A percentile compares a stretch with the other conserved stretches of the same genome.
Evolutionary conservation across 306 rosid species (phyloP).

Genomic region (Comarum palustre): DNA sequence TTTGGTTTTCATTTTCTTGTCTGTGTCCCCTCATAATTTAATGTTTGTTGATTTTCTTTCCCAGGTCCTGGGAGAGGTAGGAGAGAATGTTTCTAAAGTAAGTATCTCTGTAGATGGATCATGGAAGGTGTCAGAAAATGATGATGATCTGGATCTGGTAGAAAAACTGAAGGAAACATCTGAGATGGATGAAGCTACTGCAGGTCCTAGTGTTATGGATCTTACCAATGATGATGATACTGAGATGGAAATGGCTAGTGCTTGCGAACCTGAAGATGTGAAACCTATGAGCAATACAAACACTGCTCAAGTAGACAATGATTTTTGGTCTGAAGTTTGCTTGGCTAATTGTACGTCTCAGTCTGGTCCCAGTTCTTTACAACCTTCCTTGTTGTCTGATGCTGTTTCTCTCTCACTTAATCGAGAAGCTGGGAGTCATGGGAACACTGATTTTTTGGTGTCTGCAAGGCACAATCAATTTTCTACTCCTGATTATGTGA

Average conservation of each 20-base stretch:
- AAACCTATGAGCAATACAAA: constrained; percentile 43
- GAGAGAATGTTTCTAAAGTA: constrained; percentile 60
- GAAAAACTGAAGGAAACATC: constrained; percentile 38
- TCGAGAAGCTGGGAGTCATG: constrained; percentile 46
- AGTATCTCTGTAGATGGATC: constrained; percentile 76
- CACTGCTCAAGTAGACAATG: constrained; percentile 43
- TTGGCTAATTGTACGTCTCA: constrained; percentile 27
- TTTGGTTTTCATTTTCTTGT: constrained; percentile 27
- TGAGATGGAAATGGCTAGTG: constrained; percentile 41
- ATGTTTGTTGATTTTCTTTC: constrained; percentile 12
- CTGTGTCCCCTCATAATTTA: constrained; percentile 7
- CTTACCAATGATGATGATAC: constrained; percentile 56
- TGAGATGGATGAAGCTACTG: constrained; percentile 41
- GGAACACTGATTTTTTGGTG: constrained; percentile 27
- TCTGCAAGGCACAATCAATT: constrained; percentile 43
- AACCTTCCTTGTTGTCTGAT: constrained; percentile 34
- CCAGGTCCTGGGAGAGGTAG: constrained; percentile 77
- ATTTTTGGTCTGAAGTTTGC: constrained; percentile 45
- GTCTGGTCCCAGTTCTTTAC: constrained; percentile 22
- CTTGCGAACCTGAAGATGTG: constrained; percentile 43
- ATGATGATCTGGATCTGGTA: constrained; percentile 33
- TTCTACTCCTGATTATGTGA: constrained; percentile 37
- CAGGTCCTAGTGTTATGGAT: constrained; percentile 45
- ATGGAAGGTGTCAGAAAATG: constrained; percentile 63
- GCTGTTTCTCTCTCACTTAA: constrained; percentile 41